phyloP scores from a whole-genome alignment of 2,329 filamentous ascomycete genomes.

The Apiospora phragmitis region DNA sequence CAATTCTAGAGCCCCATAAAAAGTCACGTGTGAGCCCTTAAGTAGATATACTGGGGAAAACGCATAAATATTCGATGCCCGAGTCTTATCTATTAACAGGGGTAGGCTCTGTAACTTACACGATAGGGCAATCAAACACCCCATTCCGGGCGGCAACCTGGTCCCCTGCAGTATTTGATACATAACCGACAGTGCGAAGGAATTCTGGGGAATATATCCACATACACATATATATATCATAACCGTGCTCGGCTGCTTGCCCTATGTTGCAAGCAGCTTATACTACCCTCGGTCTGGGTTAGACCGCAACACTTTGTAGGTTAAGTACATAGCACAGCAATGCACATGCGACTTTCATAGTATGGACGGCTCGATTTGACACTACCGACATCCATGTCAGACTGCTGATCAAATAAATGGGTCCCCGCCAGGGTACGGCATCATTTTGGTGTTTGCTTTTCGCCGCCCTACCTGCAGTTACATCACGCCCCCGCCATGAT shows the following conservation, averaged over 20 bases:
- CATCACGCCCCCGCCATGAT: constrained; percentile 4
- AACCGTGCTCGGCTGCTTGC: not conserved
- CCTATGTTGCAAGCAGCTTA: not conserved
- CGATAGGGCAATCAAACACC: constrained; percentile 3
- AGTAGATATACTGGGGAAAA: too few species aligned
- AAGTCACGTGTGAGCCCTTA: too few species aligned
- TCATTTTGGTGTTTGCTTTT: not conserved
- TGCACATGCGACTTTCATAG: not conserved
- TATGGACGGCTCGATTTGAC: not conserved
- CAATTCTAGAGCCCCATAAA: too few species aligned
- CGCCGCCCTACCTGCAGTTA: constrained; percentile 1
- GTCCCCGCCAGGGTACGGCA: not conserved
- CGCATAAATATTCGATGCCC: too few species aligned
- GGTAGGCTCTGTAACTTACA: too few species aligned
- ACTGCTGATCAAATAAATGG: not conserved
- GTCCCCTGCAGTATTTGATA: not conserved
- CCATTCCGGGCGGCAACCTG: not conserved
- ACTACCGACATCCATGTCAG: constrained; percentile 3
- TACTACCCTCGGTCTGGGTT: not conserved
- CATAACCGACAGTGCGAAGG: not conserved
- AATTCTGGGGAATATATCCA: constrained; percentile 2
- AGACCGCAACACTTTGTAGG: not conserved
- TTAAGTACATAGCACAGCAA: too few species aligned
- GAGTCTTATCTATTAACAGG: too few species aligned
- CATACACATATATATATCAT: not conserved